Conservation (phyloP, 164 flowering plant genomes). For the Stephania japonica region DNA sequence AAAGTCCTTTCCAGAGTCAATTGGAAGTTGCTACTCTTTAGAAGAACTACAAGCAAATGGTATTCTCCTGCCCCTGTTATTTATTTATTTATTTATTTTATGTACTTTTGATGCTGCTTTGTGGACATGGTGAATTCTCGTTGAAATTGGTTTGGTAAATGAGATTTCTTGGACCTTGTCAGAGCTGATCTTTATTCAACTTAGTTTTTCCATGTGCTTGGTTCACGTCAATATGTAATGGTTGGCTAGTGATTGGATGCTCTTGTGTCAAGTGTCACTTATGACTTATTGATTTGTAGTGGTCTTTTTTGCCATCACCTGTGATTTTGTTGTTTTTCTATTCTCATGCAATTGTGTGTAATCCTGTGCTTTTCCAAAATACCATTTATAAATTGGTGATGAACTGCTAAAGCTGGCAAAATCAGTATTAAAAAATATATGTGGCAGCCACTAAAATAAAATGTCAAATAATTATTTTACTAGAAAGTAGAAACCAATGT, state of each 20-base stretch:
- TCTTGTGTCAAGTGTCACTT: neutral
- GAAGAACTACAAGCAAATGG: conserved; percentile 96
- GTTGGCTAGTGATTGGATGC: neutral
- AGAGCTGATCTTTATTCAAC: neutral
- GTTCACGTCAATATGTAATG: neutral
- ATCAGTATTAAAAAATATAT: neutral
- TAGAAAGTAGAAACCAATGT: neutral
- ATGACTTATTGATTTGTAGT: neutral
- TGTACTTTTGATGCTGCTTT: neutral
- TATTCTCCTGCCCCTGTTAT: conserved; percentile 17
- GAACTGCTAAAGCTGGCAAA: neutral
- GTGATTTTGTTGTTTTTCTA: neutral
- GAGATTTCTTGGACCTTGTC: neutral
- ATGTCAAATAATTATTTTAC: neutral
- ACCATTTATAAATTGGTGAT: neutral
- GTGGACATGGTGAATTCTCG: neutral
- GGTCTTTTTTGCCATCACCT: neutral
- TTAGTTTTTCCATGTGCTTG: neutral
- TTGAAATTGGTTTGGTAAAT: neutral
- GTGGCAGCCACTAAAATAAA: neutral
- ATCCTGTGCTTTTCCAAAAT: neutral
- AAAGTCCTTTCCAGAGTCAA: conserved; percentile 78
- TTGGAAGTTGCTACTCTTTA: conserved; percentile 88
- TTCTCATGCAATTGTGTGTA: neutral
- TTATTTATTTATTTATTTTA: neutral